Conservation (phyloP, 768 basidiomycete genomes). For the Cytidiella melzeri region DNA sequence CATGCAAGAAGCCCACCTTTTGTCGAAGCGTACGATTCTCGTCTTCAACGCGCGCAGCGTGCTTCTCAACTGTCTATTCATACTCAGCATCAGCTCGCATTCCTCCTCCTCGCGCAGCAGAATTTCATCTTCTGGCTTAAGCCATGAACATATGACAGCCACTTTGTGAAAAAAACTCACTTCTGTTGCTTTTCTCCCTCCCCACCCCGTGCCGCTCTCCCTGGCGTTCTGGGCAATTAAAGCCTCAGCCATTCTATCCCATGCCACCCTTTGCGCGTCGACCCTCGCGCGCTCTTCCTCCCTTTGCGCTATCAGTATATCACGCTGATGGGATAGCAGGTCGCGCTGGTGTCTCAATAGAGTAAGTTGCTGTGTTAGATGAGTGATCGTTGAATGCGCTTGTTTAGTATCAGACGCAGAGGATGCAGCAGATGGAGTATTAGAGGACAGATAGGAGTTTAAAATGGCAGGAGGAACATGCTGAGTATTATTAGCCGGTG, state of each 20-base stretch:
- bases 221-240: constrained; percentile 46
- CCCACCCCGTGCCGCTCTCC: constrained; percentile 31
- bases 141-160: not conserved
- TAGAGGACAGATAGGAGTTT: too few relatives aligned
- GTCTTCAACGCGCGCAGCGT: constrained; percentile 42
- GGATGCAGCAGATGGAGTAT: too few relatives aligned
- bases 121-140: not conserved
- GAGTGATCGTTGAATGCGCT: too few relatives aligned
- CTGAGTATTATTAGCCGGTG: too few relatives aligned
- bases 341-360: too few relatives aligned
- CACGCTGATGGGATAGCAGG: too few relatives aligned
- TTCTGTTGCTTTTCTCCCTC: constrained; percentile 7
- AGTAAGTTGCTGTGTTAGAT: too few relatives aligned
- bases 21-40: constrained; percentile 59
- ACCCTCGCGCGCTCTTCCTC: constrained; percentile 55
- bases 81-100: too few relatives aligned
- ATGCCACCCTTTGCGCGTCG: constrained; percentile 55
- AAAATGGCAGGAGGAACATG: too few relatives aligned
- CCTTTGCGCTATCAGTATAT: constrained; percentile 44
- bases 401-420: too few relatives aligned
- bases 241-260: constrained; percentile 64
- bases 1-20: constrained; percentile 39
- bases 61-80: constrained; percentile 28
- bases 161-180: not conserved
- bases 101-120: too few relatives aligned